Base-by-base conservation (phyloP, 2,329 filamentous ascomycete genomes). In the Alternaria panax region DNA sequence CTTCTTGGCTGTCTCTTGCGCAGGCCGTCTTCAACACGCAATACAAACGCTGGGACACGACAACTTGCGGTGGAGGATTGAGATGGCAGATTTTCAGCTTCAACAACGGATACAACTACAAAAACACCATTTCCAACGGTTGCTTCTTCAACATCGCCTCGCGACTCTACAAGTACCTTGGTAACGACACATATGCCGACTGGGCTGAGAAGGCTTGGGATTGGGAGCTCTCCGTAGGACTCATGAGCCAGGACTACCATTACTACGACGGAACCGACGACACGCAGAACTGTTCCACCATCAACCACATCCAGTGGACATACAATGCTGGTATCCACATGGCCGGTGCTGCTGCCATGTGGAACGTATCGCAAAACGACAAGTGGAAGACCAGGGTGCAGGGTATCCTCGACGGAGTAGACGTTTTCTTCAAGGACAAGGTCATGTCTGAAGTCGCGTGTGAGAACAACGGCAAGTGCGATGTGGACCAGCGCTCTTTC, bases 61-160 rank as follows among this genome's bases (percentile, higher is more conserved):
- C 80, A 0, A 78, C 81, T 30, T 96, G 92, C 70, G 84, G 83
- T 27, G 92, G 92, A 60, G 92, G 92, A 6, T 80, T 95, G 50
- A 83, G 86, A 54, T 94, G 91, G 91, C 92, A 96, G 80, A 93
- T 96, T 67, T 93, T 89, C 74, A 79, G 84, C 4, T 87, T 85
- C 70, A 94, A 96, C 75, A 89, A 75, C 30, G 92, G 92, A 18
- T 89, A 93, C 75, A 85, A 87, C 69, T 95, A 96, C 84, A 95
- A 93, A 78, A 94, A 94, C 80, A 86, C 88, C 22, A 87, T 93
- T 67, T 89, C 89, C 63, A 95, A 95, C 76, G 92, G 91, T 34
- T 89, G 88, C 28, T 88, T 96, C 77, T 93, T 96, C 79, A 90
- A 94, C 76, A 84, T 96, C 27, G 89, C 90, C 3, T 89, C 92